These are phyloP conservation scores for Oryza meyeriana DNA, from an alignment of 176 grass and related monocot genomes.

Conservation along the genomic window DNA sequence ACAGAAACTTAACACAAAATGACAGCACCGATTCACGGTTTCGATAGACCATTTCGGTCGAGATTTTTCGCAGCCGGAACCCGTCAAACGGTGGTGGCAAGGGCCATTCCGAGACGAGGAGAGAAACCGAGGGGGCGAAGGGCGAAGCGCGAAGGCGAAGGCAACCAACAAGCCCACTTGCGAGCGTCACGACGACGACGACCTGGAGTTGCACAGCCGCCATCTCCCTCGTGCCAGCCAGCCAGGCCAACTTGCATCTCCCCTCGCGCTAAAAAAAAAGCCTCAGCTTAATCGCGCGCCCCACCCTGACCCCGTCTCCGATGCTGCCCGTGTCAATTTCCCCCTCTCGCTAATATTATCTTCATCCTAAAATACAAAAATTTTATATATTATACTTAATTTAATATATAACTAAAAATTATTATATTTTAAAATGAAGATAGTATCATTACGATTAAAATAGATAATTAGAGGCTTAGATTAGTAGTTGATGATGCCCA, in stretches of 20 bases:
- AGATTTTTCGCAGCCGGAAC: neutral
- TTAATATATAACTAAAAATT: too few species aligned
- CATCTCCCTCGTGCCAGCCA: neutral
- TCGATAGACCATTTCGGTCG: neutral
- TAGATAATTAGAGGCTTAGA: neutral
- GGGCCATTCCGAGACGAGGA: neutral
- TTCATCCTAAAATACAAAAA: too few species aligned
- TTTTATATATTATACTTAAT: too few species aligned
- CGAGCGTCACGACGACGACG: neutral
- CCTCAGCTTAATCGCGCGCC: too few species aligned
- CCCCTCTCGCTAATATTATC: neutral
- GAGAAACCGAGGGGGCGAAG: neutral
- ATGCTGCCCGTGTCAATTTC: neutral
- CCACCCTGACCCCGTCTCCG: too few species aligned
- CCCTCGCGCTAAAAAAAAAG: neutral
- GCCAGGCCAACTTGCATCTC: constrained; percentile 1
- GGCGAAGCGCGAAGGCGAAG: neutral
- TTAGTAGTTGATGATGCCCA: neutral
- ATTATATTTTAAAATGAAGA: too few species aligned
- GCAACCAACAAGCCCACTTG: neutral
- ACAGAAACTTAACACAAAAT: neutral
- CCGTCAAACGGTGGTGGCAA: neutral
- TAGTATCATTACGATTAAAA: neutral
- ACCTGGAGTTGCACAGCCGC: neutral
- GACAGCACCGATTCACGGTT: neutral